phyloP scores from a whole-genome alignment of 2,329 filamentous ascomycete species.

The Sporothrix variecibatus region DNA sequence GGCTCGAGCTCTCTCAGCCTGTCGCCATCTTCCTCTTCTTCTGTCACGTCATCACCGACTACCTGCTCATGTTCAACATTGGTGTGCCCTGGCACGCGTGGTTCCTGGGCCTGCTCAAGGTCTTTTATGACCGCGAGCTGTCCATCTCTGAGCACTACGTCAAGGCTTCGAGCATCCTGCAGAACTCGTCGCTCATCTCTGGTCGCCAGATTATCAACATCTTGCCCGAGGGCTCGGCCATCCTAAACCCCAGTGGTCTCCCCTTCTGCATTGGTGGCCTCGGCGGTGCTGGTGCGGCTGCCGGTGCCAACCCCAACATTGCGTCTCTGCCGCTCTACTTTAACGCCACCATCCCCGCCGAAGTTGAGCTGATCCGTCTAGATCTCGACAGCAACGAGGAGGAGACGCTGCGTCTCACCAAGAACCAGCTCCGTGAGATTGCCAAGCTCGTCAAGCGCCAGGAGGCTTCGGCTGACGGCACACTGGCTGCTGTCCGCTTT shows the following conservation, averaged over 20 bases:
- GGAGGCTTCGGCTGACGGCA: constrained; percentile 56
- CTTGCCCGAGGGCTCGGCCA: constrained; percentile 88
- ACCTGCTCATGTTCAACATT: constrained; percentile 90
- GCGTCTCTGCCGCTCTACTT: constrained; percentile 74
- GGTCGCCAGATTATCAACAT: constrained; percentile 98
- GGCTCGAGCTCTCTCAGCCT: constrained; percentile 86
- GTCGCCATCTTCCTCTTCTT: constrained; percentile 72
- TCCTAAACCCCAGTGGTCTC: constrained; percentile 78
- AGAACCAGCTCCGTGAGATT: constrained; percentile 73
- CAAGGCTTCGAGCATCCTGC: constrained; percentile 81
- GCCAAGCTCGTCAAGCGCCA: constrained; percentile 68
- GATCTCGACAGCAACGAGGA: constrained; percentile 77
- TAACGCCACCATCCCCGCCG: constrained; percentile 87
- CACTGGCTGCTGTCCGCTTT: constrained; percentile 62
- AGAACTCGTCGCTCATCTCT: constrained; percentile 91
- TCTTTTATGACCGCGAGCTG: constrained; percentile 89
- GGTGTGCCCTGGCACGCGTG: constrained; percentile 72
- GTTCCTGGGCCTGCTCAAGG: constrained; percentile 71
- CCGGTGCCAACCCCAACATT: constrained; percentile 29
- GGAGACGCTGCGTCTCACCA: constrained; percentile 75
- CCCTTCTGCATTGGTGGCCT: constrained; percentile 77
- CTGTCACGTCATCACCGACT: constrained; percentile 71
- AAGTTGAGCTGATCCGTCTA: constrained; percentile 84
- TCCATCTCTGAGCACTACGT: constrained; percentile 93
- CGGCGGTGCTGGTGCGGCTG: constrained; percentile 43